These are phyloP conservation scores for Fusarium pseudonygamai DNA, from an alignment of 2,329 filamentous ascomycete genomes.

Conservation along the genomic window DNA sequence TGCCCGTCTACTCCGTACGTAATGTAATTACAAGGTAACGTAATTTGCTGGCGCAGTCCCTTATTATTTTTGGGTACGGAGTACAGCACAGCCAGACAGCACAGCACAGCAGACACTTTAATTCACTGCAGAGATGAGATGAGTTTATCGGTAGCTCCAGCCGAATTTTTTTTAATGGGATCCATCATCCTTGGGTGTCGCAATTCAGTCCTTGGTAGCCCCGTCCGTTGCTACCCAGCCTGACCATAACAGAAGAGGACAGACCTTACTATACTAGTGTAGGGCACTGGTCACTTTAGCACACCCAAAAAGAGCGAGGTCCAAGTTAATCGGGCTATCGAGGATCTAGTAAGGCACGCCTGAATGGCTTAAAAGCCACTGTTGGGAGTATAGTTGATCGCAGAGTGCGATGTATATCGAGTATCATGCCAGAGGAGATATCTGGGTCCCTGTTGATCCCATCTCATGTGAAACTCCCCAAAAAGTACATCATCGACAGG, in stretches of 20 bases:
- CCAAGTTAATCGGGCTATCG: slow-evolving; percentile 13
- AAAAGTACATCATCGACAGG: slow-evolving; percentile 20
- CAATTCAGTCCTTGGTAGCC: slow-evolving; percentile 17
- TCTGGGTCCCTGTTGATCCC: slow-evolving; percentile 15
- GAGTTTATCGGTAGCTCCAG: slow-evolving; percentile 14
- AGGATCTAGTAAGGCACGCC: slow-evolving; percentile 23
- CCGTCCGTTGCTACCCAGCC: slow-evolving; percentile 16
- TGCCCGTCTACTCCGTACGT: slow-evolving; percentile 6
- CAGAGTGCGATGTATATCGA: background rate
- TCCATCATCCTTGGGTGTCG: slow-evolving; percentile 11
- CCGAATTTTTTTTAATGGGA: slow-evolving; percentile 3
- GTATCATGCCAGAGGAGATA: background rate
- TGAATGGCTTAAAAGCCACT: slow-evolving; percentile 18
- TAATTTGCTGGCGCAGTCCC: slow-evolving; percentile 31
- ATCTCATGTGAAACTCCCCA: slow-evolving; percentile 8
- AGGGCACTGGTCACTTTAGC: background rate
- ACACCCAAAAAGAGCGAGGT: slow-evolving; percentile 8
- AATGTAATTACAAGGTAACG: background rate
- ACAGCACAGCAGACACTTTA: background rate
- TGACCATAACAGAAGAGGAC: background rate
- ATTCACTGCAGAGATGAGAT: slow-evolving; percentile 13
- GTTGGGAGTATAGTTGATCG: background rate
- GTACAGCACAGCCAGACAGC: background rate
- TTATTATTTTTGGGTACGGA: slow-evolving; percentile 22
- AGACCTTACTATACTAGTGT: background rate